phyloP scores from a whole-genome alignment of 805 yeast species.

The Zygosaccharomyces bailii region DNA sequence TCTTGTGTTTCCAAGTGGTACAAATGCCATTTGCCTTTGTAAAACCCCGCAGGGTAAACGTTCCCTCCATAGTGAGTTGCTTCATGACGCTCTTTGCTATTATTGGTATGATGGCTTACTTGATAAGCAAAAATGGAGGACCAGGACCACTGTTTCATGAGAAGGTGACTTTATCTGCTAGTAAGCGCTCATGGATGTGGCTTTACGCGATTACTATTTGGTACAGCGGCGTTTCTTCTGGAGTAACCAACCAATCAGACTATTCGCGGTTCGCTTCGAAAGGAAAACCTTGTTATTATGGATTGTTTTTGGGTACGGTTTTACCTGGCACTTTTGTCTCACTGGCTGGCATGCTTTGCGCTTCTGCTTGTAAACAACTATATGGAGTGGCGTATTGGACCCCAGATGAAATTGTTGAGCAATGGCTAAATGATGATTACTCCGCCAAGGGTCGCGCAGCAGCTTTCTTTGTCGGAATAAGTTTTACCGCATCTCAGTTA shows the following conservation, averaged over 20 bases:
- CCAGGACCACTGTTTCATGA: conserved; percentile 35
- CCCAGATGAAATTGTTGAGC: conserved; percentile 38
- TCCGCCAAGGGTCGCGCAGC: conserved; percentile 40
- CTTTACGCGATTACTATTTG: conserved; percentile 41
- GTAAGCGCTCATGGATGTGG: conserved; percentile 42
- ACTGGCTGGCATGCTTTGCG: conserved; percentile 40
- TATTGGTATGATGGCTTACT: conserved; percentile 35
- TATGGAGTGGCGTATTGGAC: conserved; percentile 40
- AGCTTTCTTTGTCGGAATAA: conserved; percentile 39
- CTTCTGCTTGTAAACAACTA: conserved; percentile 35
- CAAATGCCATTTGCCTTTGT: conserved; percentile 31
- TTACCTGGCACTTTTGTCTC: conserved; percentile 41
- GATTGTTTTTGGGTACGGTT: conserved; percentile 36
- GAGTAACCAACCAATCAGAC: conserved; percentile 42
- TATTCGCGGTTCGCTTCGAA: conserved; percentile 39
- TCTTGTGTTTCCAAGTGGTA: conserved; percentile 40
- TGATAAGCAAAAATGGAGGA: conserved; percentile 32
- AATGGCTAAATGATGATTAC: conserved; percentile 40
- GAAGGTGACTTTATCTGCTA: conserved; percentile 23
- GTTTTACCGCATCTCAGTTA: conserved; percentile 38
- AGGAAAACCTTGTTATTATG: conserved; percentile 30
- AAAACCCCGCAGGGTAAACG: conserved; percentile 35
- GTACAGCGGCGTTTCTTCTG: conserved; percentile 42
- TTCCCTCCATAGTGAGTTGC: conserved; percentile 28
- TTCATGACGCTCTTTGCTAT: conserved; percentile 32